Percentiles rank a stretch among this genome's conserved stretches.
Conservation (phyloP, 176 grass and related monocot species). For the Oryza officinalis region DNA sequence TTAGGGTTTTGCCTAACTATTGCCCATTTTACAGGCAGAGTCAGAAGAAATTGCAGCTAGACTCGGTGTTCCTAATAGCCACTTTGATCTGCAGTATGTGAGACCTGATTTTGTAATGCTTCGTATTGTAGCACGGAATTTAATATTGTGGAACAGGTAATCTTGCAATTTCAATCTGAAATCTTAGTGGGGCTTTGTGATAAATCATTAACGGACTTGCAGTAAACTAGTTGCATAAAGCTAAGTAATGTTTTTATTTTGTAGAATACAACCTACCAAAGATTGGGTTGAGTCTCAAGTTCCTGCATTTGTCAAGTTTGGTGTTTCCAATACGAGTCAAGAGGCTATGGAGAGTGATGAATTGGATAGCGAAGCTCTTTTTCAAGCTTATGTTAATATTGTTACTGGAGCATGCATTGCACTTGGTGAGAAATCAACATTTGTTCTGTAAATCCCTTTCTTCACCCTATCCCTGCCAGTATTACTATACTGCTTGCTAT, state of each 20-base stretch:
- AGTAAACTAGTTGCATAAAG: constrained; percentile 14
- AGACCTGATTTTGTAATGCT: constrained; percentile 99
- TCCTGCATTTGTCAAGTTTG: constrained; percentile 73
- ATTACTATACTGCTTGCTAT: constrained; percentile 3
- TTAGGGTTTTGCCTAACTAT: constrained; percentile 29
- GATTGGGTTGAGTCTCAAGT: constrained; percentile 89
- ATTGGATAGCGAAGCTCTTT: constrained; percentile 78
- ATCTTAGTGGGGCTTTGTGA: constrained; percentile 8
- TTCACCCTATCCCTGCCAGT: not conserved
- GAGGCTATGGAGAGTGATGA: constrained; percentile 57
- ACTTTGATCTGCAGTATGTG: constrained; percentile 92
- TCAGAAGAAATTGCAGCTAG: constrained; percentile 81
- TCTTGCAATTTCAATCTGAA: constrained; percentile 18
- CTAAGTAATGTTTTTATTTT: constrained; percentile 29
- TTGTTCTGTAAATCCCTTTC: not conserved
- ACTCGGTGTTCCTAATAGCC: constrained; percentile 67
- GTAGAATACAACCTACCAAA: constrained; percentile 72
- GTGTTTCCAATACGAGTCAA: constrained; percentile 60
- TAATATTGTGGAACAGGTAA: constrained; percentile 97
- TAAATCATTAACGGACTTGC: not conserved
- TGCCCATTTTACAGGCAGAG: constrained; percentile 64
- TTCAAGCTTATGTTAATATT: constrained; percentile 96
- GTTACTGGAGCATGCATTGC: constrained; percentile 86
- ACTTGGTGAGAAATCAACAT: constrained; percentile 66
- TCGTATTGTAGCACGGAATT: constrained; percentile 80